These are phyloP conservation scores for Parastagonospora avenae DNA, from an alignment of 2,329 filamentous ascomycete genomes.

Conservation along the genomic window DNA sequence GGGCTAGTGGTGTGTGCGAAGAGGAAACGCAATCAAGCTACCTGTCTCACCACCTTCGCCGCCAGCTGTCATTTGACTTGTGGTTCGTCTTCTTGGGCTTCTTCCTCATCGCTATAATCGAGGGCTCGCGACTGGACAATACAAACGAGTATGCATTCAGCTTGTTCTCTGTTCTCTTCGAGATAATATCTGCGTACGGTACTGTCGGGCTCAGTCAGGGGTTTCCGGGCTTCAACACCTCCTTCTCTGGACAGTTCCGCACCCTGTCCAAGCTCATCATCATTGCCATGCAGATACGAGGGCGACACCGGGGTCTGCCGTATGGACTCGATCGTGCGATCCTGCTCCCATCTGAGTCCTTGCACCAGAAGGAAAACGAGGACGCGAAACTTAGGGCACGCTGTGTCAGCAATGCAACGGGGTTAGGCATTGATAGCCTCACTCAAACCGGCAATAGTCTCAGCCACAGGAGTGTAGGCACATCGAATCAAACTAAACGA, in stretches of 20 bases:
- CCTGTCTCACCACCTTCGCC: slow-evolving; percentile 86
- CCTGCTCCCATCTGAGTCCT: slow-evolving; percentile 67
- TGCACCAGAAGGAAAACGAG: slow-evolving; percentile 64
- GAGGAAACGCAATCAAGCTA: slow-evolving; percentile 75
- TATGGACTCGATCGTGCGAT: slow-evolving; percentile 74
- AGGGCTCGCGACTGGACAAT: slow-evolving; percentile 73
- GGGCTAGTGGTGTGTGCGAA: slow-evolving; percentile 57
- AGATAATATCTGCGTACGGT: slow-evolving; percentile 60
- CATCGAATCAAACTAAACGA: slow-evolving; percentile 28
- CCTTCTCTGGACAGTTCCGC: slow-evolving; percentile 81
- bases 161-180: slow-evolving; percentile 53
- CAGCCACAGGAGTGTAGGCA: too few relatives aligned
- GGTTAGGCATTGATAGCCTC: slow-evolving; percentile 2
- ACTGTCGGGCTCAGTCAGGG: slow-evolving; percentile 92
- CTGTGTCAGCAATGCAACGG: slow-evolving; percentile 29
- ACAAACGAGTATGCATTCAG: slow-evolving; percentile 59
- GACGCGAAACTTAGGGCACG: slow-evolving; percentile 54
- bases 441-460: too few relatives aligned
- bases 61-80: slow-evolving; percentile 93
- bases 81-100: slow-evolving; percentile 96
- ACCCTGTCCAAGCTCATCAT: slow-evolving; percentile 70
- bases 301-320: slow-evolving; percentile 67
- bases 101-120: slow-evolving; percentile 89
- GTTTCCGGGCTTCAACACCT: slow-evolving; percentile 75
- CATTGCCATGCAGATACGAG: slow-evolving; percentile 69